Evolutionary conservation across 75 land plant genomes (phyloP).

Genomic region (Adiantum capillusveneris): DNA sequence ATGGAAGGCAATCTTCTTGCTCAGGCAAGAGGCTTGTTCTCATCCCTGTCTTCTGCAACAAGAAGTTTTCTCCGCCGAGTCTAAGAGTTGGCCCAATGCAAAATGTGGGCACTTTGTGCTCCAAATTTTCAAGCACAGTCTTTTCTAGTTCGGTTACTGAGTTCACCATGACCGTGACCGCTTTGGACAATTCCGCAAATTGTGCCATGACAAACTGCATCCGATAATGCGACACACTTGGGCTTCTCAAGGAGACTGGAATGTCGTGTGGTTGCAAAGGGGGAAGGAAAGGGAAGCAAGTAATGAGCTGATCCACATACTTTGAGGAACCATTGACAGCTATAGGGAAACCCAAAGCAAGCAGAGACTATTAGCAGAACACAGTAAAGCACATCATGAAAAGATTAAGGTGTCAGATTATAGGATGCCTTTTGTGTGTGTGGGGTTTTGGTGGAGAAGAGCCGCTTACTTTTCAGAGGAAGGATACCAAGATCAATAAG

Average conservation of each 20-base stretch:
- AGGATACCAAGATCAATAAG: neutral
- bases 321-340: neutral
- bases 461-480: slow-evolving; percentile 1
- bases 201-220: neutral
- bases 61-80: neutral
- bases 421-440: too few species aligned
- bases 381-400: too few species aligned
- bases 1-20: slow-evolving; percentile 20
- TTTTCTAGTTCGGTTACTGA: neutral
- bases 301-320: slow-evolving; percentile 1
- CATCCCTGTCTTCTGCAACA: neutral
- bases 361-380: too few species aligned
- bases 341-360: neutral
- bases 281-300: neutral
- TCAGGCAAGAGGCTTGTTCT: slow-evolving; percentile 27
- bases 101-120: neutral
- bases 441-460: neutral
- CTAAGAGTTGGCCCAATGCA: neutral
- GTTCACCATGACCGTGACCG: neutral
- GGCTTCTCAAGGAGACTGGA: neutral
- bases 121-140: neutral
- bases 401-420: too few species aligned
- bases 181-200: neutral
- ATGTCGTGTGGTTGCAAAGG: neutral
- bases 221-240: neutral